Percentiles rank a stretch among this genome's conserved stretches.
Conservation (phyloP, 352 stramenopile genomes). For the Phytophthora citricola region DNA sequence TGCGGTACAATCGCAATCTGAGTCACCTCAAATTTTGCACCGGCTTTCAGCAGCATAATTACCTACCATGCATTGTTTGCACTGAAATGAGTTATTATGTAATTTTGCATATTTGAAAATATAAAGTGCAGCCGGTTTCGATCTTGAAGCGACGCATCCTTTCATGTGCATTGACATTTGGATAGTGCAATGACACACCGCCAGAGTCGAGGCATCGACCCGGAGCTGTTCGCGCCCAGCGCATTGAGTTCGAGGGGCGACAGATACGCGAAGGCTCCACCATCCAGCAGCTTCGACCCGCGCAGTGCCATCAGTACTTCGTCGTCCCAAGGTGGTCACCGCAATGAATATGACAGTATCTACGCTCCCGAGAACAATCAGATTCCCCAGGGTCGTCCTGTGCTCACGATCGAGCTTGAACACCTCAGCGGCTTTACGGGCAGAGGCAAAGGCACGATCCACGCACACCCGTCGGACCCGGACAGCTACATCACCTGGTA, state of each 20-base stretch:
- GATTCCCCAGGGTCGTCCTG: slow-evolving; percentile 8
- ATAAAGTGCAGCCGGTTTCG: slow-evolving; percentile 15
- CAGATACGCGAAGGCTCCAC: slow-evolving; percentile 15
- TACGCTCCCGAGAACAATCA: slow-evolving; percentile 29
- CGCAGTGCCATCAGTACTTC: slow-evolving; percentile 7
- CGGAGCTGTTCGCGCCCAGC: slow-evolving; percentile 64
- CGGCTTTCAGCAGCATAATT: slow-evolving; percentile 4
- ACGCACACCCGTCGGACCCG: slow-evolving; percentile 55
- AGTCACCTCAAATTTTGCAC: slow-evolving; percentile 18
- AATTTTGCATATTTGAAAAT: slow-evolving; percentile 11
- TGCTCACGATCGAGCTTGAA: slow-evolving; percentile 61
- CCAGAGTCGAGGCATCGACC: slow-evolving; percentile 44
- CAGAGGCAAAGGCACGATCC: slow-evolving; percentile 61
- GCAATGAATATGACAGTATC: slow-evolving; percentile 22
- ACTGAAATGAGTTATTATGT: background rate
- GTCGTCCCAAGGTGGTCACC: slow-evolving; percentile 10
- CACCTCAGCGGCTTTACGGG: slow-evolving; percentile 70
- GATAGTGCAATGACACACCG: slow-evolving; percentile 37
- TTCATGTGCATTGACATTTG: slow-evolving; percentile 3
- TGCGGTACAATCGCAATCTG: slow-evolving; percentile 6
- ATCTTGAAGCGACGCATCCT: slow-evolving; percentile 33
- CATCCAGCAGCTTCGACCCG: slow-evolving; percentile 4
- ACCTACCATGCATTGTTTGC: background rate
- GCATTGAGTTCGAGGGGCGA: slow-evolving; percentile 12
- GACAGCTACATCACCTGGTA: slow-evolving; percentile 68